phyloP scores from a whole-genome alignment of 108 stramenopile genomes.

The Discostella stelligeroides region DNA sequence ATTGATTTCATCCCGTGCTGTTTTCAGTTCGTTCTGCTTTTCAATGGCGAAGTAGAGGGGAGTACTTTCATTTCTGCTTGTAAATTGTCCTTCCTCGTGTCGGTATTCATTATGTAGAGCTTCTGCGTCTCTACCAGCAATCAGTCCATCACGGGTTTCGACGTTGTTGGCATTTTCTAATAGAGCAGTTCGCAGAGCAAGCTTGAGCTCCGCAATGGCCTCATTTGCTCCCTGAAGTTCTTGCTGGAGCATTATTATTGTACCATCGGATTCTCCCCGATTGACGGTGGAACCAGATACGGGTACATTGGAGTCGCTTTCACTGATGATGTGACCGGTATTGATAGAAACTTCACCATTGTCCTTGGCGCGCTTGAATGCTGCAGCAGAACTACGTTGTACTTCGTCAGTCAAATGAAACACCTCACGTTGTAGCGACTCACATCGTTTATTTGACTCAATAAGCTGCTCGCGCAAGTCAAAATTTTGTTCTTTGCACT shows the following conservation, averaged over 20 bases:
- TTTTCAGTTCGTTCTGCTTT: slow-evolving; percentile 87
- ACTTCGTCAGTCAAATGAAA: slow-evolving; percentile 38
- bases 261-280: slow-evolving; percentile 62
- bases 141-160: not conserved
- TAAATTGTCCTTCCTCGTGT: slow-evolving; percentile 6
- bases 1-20: slow-evolving; percentile 82
- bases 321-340: slow-evolving; percentile 16
- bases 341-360: slow-evolving; percentile 22
- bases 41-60: slow-evolving; percentile 90
- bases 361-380: slow-evolving; percentile 42
- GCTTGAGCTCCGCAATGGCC: slow-evolving; percentile 79
- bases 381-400: slow-evolving; percentile 48
- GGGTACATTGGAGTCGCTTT: slow-evolving; percentile 2
- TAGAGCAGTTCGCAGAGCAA: slow-evolving; percentile 67
- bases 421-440: slow-evolving; percentile 44
- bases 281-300: slow-evolving; percentile 5
- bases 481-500: slow-evolving; percentile 25
- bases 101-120: not conserved
- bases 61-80: slow-evolving; percentile 46
- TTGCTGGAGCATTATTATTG: slow-evolving; percentile 80
- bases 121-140: slow-evolving; percentile 10
- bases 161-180: slow-evolving; percentile 39
- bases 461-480: slow-evolving; percentile 41
- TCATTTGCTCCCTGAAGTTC: slow-evolving; percentile 79
- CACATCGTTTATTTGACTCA: slow-evolving; percentile 29